Evolutionary conservation across 2,329 filamentous ascomycete genomes (phyloP).

Genomic region (Hypoxylon sp.): DNA sequence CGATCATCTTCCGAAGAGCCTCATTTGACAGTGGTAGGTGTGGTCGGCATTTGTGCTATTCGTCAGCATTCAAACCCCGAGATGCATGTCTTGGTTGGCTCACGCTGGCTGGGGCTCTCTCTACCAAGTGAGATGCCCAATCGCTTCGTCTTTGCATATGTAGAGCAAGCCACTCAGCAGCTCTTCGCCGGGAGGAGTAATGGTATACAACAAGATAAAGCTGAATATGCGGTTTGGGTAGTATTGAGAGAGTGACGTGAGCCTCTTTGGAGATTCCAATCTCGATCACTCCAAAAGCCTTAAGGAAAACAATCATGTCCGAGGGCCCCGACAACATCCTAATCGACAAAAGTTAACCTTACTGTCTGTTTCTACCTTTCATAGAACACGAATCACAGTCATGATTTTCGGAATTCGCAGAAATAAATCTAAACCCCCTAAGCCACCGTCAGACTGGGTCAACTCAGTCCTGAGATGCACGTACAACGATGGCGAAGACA

Average conservation of each 20-base stretch:
- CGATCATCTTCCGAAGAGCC: slow-evolving; percentile 21
- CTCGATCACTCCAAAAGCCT: not conserved
- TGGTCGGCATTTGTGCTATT: slow-evolving; percentile 27
- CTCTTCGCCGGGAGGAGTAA: slow-evolving; percentile 7
- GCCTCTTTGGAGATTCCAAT: not conserved
- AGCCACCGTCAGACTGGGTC: slow-evolving; percentile 10
- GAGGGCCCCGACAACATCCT: not conserved
- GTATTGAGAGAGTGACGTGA: slow-evolving; percentile 1
- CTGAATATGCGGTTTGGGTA: slow-evolving; percentile 10
- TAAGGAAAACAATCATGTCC: not conserved
- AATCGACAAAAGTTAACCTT: not conserved
- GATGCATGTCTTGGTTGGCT: slow-evolving; percentile 23
- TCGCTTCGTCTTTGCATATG: not conserved
- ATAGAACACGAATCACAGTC: not conserved
- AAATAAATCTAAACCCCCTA: not conserved
- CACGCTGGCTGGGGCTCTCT: not conserved
- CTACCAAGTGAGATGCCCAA: slow-evolving; percentile 16
- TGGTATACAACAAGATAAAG: not conserved
- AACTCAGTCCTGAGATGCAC: slow-evolving; percentile 19
- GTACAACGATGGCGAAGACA: slow-evolving; percentile 23
- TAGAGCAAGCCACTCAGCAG: slow-evolving; percentile 14
- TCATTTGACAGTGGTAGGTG: slow-evolving; percentile 6
- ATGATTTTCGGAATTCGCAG: not conserved
- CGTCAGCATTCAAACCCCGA: slow-evolving; percentile 6
- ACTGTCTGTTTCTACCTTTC: not conserved